A percentile compares a stretch with the other conserved stretches of the same genome.
phyloP scores from a whole-genome alignment of 176 grass and related monocot species.

The Oryza rufipogon region DNA sequence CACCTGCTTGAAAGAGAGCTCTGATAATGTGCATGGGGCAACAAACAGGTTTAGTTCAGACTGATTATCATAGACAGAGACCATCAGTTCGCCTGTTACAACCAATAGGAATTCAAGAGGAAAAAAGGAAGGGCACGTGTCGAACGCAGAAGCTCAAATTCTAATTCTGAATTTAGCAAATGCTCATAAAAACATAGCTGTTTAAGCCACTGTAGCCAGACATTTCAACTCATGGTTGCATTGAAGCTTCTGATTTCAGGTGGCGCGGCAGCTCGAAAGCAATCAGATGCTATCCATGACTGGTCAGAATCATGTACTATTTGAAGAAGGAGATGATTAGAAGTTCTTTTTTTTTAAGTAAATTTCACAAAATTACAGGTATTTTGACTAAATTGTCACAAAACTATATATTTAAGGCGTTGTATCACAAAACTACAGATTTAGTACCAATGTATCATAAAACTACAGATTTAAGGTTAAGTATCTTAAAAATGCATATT shows the following conservation, averaged over 20 bases:
- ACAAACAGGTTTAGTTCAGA: conserved; percentile 12
- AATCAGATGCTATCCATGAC: background rate
- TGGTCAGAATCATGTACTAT: conserved; percentile 31
- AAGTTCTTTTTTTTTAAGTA: no score
- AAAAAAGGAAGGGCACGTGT: background rate
- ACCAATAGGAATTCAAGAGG: conserved; percentile 10
- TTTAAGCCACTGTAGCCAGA: background rate
- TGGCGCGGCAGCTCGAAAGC: background rate
- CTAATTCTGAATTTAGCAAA: background rate
- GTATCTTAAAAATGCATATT: no score
- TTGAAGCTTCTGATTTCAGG: conserved; percentile 18
- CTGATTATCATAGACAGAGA: conserved; percentile 7
- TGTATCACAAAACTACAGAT: no score
- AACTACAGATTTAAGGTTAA: no score
- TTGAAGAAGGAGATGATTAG: conserved; percentile 29
- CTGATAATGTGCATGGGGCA: background rate
- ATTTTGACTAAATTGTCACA: no score
- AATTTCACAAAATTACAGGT: no score
- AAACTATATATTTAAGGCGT: no score
- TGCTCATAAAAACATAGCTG: background rate
- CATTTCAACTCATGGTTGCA: background rate
- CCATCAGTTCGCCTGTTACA: conserved; percentile 27
- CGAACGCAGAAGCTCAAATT: conserved; percentile 21
- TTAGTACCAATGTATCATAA: no score
- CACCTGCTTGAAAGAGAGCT: background rate